Conservation (phyloP, 176 grass and related monocot species). For the Tillandsia fasciculata region DNA sequence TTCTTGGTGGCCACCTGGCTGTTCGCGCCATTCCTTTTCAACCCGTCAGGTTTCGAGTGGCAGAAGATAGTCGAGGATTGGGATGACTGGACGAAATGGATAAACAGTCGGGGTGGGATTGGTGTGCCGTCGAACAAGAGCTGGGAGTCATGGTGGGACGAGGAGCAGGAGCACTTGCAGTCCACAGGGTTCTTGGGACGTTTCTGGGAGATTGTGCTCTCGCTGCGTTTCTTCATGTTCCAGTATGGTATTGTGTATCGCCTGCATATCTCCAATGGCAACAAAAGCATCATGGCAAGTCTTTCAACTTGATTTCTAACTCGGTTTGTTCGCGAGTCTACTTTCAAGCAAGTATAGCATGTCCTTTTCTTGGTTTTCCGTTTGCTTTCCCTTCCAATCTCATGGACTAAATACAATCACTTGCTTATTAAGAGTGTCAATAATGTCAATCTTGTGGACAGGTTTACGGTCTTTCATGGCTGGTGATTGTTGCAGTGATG, state of each 20-base stretch:
- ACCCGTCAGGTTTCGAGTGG: constrained; percentile 84
- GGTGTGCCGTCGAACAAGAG: constrained; percentile 89
- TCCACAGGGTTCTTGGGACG: constrained; percentile 61
- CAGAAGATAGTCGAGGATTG: constrained; percentile 88
- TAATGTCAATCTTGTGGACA: neutral
- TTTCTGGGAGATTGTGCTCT: constrained; percentile 71
- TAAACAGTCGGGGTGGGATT: constrained; percentile 65
- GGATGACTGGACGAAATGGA: constrained; percentile 93
- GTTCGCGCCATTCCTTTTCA: constrained; percentile 85
- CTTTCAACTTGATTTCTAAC: constrained; percentile 11
- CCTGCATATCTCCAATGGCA: constrained; percentile 57
- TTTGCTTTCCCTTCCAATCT: neutral
- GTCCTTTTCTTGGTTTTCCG: neutral
- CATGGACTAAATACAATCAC: too few species aligned
- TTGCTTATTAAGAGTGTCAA: too few species aligned
- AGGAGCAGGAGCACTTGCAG: constrained; percentile 82
- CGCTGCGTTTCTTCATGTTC: constrained; percentile 77
- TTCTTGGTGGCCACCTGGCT: constrained; percentile 79
- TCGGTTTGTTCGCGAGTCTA: neutral
- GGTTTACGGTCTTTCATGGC: constrained; percentile 88
- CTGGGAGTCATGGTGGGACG: constrained; percentile 95
- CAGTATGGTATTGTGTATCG: constrained; percentile 91
- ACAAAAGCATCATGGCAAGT: constrained; percentile 82
- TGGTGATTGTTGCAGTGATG: constrained; percentile 76
- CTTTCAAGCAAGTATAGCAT: neutral